phyloP scores from a whole-genome alignment of 352 stramenopile genomes.

The Pythium aphanidermatum region DNA sequence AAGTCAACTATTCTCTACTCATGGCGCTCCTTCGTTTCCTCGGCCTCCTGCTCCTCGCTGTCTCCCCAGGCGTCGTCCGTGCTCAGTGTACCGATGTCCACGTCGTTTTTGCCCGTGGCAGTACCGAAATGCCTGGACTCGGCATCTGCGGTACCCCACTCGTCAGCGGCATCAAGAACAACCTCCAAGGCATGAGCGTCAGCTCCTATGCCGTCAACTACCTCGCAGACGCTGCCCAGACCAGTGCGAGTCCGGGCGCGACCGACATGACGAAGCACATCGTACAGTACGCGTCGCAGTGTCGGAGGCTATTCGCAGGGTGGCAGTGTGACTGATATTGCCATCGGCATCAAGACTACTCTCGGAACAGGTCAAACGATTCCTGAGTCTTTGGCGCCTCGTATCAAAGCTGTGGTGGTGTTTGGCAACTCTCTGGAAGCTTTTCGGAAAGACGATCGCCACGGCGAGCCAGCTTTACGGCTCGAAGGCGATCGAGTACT shows the following conservation, averaged over 20 bases:
- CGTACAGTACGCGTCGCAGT: slow-evolving; percentile 5
- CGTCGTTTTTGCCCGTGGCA: slow-evolving; percentile 15
- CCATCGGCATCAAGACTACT: slow-evolving; percentile 18
- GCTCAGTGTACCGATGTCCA: background rate
- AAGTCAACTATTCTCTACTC: too few species aligned
- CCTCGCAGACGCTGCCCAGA: slow-evolving; percentile 14
- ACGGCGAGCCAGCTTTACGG: background rate
- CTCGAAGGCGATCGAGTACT: slow-evolving; percentile 10
- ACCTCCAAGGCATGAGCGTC: slow-evolving; percentile 3
- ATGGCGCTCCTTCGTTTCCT: too few species aligned
- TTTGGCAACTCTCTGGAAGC: slow-evolving; percentile 7
- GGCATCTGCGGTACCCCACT: background rate
- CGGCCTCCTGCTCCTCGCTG: too few species aligned
- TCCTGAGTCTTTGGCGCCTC: slow-evolving; percentile 11
- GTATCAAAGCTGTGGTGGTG: slow-evolving; percentile 27
- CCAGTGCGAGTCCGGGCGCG: slow-evolving; percentile 17
- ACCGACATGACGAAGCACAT: slow-evolving; percentile 28
- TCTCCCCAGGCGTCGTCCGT: too few species aligned
- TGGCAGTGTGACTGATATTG: slow-evolving; percentile 19
- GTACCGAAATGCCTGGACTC: slow-evolving; percentile 14
- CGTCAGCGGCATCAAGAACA: background rate
- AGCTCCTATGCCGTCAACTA: slow-evolving; percentile 28
- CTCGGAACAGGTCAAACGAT: slow-evolving; percentile 15
- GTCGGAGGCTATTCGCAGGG: slow-evolving; percentile 13
- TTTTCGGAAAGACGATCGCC: background rate